Conservation (phyloP, 2,329 filamentous ascomycete genomes). For the Fusarium sacchari region DNA sequence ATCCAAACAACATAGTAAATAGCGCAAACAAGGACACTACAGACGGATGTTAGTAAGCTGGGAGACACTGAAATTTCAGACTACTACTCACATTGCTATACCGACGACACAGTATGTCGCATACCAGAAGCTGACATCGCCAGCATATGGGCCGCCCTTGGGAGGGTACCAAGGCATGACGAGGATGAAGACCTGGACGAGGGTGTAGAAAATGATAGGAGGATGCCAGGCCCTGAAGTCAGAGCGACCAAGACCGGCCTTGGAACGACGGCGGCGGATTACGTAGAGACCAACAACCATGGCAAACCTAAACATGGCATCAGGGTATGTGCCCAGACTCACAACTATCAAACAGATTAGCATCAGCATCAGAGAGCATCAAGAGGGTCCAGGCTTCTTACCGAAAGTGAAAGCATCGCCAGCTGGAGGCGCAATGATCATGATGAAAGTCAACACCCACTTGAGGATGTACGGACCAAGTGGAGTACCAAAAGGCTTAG, state of each 20-base stretch:
- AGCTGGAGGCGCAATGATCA: slow-evolving; percentile 69
- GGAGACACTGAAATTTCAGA: accelerated
- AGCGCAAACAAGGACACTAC: slow-evolving; percentile 61
- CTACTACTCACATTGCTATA: slow-evolving; percentile 67
- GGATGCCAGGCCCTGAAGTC: slow-evolving; percentile 70
- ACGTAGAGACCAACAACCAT: slow-evolving; percentile 67
- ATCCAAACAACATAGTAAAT: slow-evolving; percentile 71
- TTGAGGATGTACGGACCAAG: slow-evolving; percentile 67
- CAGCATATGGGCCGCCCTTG: slow-evolving; percentile 64
- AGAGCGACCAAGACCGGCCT: slow-evolving; percentile 57
- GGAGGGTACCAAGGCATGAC: slow-evolving; percentile 80
- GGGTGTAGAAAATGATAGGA: slow-evolving; percentile 67
- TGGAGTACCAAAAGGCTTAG: slow-evolving; percentile 71
- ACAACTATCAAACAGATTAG: slow-evolving; percentile 58
- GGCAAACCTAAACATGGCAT: slow-evolving; percentile 65
- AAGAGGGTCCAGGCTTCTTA: slow-evolving; percentile 32
- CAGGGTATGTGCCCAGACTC: slow-evolving; percentile 67
- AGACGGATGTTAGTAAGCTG: not conserved
- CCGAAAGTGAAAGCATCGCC: slow-evolving; percentile 73
- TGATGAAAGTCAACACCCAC: slow-evolving; percentile 66
- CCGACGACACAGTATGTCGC: slow-evolving; percentile 74
- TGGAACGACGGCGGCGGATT: slow-evolving; percentile 64
- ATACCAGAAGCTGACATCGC: slow-evolving; percentile 79
- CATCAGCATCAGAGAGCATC: not conserved
- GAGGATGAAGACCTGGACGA: slow-evolving; percentile 69